Evolutionary conservation across 2,329 filamentous ascomycete genomes (phyloP), one percentile per base, ranked within the genome.

Genomic region (Microthyrium microscopicum): DNA sequence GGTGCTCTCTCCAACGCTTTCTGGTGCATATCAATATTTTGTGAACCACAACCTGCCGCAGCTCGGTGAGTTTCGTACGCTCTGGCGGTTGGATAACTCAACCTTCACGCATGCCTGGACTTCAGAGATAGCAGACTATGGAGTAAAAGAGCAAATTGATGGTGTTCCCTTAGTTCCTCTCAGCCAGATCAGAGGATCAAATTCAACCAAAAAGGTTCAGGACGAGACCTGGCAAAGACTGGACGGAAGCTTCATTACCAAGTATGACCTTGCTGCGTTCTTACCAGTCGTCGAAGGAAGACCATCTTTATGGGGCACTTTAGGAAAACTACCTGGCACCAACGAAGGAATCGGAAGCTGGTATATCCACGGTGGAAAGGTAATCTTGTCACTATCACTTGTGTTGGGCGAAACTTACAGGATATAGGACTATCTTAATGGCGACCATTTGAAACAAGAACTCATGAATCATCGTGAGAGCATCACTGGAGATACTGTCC

Each of bases 11-110:
- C 52, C 59, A 3, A 54, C 57, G 12, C 55, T 66, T 2, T 48
- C 57, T 3, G 64, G 64, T n/a, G 61, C 64, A n/a, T 67, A 68
- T 41, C 64, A 67, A 35, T 68, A 68, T 47, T 63, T 67, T 32
- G 59, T 67, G 37, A 67, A 68, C 42, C 58, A 50, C 32, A 58
- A 52, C 3, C 47, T 67, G 4, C 61, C 64, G 1, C 51, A 49
- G 0, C 51, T 67, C 5, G 61, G 63, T 31, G 61, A 66, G 39
- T 64, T 66, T 41, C 50, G 64, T 15, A 64, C 62, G 0, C 51
- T 68, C 2, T 64, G 59, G 54, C 54, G 62, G 5, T 51, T 68
- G 9, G 61, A 63, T 34, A 66, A 66, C 35, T 46, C 46, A 0
- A 61, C 58, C 0, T 68, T 68, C 36, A 49, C 60, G 2, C 55